Percentiles rank a stretch among this genome's conserved stretches.
Conservation (phyloP, 495 filamentous ascomycete species). For the Lepidopterella palustris region DNA sequence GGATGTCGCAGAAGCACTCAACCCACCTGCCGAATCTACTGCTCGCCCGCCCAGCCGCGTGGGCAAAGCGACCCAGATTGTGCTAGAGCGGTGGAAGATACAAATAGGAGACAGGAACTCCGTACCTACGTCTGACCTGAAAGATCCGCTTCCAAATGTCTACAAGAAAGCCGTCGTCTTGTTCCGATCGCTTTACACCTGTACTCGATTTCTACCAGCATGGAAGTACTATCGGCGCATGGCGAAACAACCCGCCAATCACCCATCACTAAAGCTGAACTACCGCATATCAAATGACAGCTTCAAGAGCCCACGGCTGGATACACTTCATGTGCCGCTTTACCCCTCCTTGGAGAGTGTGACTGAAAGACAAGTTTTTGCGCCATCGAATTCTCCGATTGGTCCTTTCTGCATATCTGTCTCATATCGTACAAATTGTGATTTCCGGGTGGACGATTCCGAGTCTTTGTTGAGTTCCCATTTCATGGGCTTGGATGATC, state of each 20-base stretch:
- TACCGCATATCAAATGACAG: constrained; percentile 69
- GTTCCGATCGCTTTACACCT: constrained; percentile 86
- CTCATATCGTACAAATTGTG: constrained; percentile 77
- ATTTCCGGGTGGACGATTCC: constrained; percentile 84
- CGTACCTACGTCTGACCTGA: constrained; percentile 57
- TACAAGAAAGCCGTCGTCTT: constrained; percentile 96
- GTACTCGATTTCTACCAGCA: constrained; percentile 73
- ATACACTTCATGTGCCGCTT: constrained; percentile 66
- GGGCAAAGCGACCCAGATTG: constrained; percentile 54
- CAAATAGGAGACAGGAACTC: constrained; percentile 58
- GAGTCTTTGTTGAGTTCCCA: constrained; percentile 89
- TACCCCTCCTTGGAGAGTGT: constrained; percentile 59
- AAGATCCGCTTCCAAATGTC: constrained; percentile 68
- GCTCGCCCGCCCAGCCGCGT: constrained; percentile 46
- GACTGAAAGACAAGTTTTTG: constrained; percentile 70
- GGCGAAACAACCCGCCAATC: constrained; percentile 62
- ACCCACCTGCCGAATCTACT: constrained; percentile 47
- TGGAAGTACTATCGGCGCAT: constrained; percentile 60
- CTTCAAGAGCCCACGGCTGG: constrained; percentile 40
- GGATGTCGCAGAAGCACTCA: constrained; percentile 82
- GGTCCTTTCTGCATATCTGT: constrained; percentile 77
- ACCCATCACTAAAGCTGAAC: constrained; percentile 60
- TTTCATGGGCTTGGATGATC: constrained; percentile 88
- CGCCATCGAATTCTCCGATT: constrained; percentile 74
- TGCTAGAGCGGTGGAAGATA: constrained; percentile 86